These are phyloP conservation scores for Seminavis robusta DNA, from an alignment of 108 stramenopile genomes.

Conservation along the genomic window DNA sequence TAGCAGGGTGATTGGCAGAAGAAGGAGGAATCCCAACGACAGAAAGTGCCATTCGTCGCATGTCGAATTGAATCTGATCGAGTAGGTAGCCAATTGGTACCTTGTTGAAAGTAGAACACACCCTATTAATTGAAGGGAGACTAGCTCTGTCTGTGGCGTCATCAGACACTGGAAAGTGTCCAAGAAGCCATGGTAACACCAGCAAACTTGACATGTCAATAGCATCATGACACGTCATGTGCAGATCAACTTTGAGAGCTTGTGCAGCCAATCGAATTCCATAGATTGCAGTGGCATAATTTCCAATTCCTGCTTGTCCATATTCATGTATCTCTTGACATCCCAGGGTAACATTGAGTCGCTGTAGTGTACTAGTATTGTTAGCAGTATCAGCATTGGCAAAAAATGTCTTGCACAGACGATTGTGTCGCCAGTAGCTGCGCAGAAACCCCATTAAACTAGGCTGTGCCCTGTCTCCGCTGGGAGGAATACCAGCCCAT, in stretches of 20 bases:
- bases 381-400: too few species aligned
- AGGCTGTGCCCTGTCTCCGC: too few species aligned
- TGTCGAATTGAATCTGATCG: constrained; percentile 19
- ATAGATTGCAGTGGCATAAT: constrained; percentile 23
- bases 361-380: too few species aligned
- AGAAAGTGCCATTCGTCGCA: constrained; percentile 21
- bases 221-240: constrained; percentile 19
- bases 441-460: too few species aligned
- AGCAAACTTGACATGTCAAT: neutral
- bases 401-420: too few species aligned
- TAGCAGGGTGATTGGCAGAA: constrained; percentile 7
- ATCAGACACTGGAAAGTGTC: constrained; percentile 1
- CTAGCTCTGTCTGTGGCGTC: neutral
- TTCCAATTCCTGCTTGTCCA: neutral
- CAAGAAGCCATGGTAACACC: constrained; percentile 26
- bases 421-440: too few species aligned
- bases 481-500: too few species aligned
- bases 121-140: constrained; percentile 8
- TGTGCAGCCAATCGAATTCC: constrained; percentile 14
- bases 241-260: constrained; percentile 21
- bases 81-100: constrained; percentile 19
- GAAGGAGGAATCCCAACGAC: constrained; percentile 13
- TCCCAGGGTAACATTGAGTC: neutral
- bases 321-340: neutral
- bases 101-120: constrained; percentile 9